phyloP scores from a whole-genome alignment of 805 yeast species.

The Metschnikowia shivogae region DNA sequence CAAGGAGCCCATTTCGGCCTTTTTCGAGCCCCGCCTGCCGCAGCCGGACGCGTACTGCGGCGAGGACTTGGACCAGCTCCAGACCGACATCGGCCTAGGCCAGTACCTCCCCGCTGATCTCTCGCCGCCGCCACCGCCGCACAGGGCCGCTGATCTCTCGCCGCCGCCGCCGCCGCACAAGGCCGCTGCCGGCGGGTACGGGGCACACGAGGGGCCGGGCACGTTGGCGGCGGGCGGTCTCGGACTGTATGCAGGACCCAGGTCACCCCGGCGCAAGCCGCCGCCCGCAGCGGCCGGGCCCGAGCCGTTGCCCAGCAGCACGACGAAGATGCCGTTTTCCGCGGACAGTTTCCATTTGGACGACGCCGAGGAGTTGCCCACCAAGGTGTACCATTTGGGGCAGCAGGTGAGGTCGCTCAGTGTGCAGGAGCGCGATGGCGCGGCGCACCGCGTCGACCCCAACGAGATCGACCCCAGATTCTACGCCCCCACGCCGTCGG shows the following conservation, averaged over 20 bases:
- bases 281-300: slow-evolving; percentile 10
- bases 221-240: background rate
- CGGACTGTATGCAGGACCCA: background rate
- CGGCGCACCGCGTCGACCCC: slow-evolving; percentile 9
- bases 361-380: slow-evolving; percentile 28
- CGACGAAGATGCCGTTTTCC: slow-evolving; percentile 36
- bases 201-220: background rate
- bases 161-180: slow-evolving; percentile 18
- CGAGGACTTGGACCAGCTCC: slow-evolving; percentile 3
- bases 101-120: slow-evolving; percentile 4
- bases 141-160: too few relatives aligned
- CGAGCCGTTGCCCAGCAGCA: slow-evolving; percentile 3
- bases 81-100: slow-evolving; percentile 8
- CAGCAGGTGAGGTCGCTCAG: slow-evolving; percentile 32
- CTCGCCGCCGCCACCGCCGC: slow-evolving; percentile 11
- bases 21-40: slow-evolving; percentile 9
- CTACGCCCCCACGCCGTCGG: slow-evolving; percentile 48
- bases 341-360: slow-evolving; percentile 41
- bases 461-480: slow-evolving; percentile 29
- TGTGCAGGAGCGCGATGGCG: slow-evolving; percentile 13
- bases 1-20: slow-evolving; percentile 30
- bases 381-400: slow-evolving; percentile 34
- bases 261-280: slow-evolving; percentile 13
- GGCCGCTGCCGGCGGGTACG: background rate
- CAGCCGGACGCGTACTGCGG: background rate